Conservation (phyloP, 768 basidiomycete genomes). For the Glaciozyma martinii region DNA sequence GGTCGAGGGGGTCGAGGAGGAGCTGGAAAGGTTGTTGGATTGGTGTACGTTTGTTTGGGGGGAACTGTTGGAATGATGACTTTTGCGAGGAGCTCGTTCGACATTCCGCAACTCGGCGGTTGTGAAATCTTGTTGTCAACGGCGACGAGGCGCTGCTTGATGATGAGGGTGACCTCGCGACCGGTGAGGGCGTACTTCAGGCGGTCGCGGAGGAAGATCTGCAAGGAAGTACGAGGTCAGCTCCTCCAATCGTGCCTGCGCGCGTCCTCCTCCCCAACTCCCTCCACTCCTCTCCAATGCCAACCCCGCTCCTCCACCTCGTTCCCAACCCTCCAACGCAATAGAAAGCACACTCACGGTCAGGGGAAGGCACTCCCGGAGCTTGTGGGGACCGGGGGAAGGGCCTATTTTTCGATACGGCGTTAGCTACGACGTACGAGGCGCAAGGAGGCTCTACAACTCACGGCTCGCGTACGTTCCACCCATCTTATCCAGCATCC, state of each 20-base stretch:
- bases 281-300: neutral
- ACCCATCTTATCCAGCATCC: constrained; percentile 82
- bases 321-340: neutral
- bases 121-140: constrained; percentile 95
- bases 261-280: neutral
- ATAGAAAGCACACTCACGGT: constrained; percentile 44
- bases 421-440: neutral
- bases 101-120: constrained; percentile 1
- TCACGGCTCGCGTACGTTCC: constrained; percentile 64
- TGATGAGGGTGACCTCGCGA: constrained; percentile 89
- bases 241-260: neutral
- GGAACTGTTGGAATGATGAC: too few relatives aligned
- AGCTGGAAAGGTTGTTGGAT: too few relatives aligned
- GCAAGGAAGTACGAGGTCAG: neutral
- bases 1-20: too few relatives aligned
- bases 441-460: constrained; percentile 36
- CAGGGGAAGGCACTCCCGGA: constrained; percentile 94
- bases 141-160: constrained; percentile 94
- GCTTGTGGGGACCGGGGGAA: constrained; percentile 97
- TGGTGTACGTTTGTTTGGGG: too few relatives aligned
- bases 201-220: constrained; percentile 93
- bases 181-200: constrained; percentile 98
- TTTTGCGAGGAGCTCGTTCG: neutral
- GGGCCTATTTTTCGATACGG: constrained; percentile 59
- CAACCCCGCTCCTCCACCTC: neutral